Conservation (phyloP, 345 rosid species). For the Camelina sativa region DNA sequence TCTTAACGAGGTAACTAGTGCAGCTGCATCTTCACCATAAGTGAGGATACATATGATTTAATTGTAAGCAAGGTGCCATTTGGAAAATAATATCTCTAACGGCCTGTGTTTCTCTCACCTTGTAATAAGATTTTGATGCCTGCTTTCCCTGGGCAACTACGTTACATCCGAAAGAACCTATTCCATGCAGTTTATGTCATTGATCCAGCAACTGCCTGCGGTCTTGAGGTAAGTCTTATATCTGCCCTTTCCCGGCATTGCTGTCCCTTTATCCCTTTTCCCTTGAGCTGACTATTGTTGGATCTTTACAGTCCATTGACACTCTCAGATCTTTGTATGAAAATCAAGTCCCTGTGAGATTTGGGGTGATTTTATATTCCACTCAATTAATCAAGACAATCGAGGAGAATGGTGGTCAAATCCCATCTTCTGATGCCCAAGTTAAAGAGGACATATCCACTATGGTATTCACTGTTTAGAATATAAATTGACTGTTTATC, state of each 20-base stretch:
- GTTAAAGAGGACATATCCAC: slow-evolving; percentile 76
- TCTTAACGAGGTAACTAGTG: slow-evolving; percentile 71
- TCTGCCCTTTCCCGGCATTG: slow-evolving; percentile 11
- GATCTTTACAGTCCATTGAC: slow-evolving; percentile 73
- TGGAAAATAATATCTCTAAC: slow-evolving; percentile 31
- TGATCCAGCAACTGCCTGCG: slow-evolving; percentile 86
- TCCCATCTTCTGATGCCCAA: slow-evolving; percentile 49
- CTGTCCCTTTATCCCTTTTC: slow-evolving; percentile 25
- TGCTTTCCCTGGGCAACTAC: slow-evolving; percentile 93
- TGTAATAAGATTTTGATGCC: slow-evolving; percentile 91
- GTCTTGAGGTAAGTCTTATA: slow-evolving; percentile 80
- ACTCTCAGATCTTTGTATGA: slow-evolving; percentile 74
- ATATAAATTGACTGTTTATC: slow-evolving; percentile 7
- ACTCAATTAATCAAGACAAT: slow-evolving; percentile 63
- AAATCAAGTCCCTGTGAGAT: slow-evolving; percentile 84
- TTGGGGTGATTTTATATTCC: slow-evolving; percentile 89
- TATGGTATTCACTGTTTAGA: slow-evolving; percentile 63
- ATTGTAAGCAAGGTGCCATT: slow-evolving; percentile 24
- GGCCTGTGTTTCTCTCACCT: slow-evolving; percentile 33
- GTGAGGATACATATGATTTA: slow-evolving; percentile 38
- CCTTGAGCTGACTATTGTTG: slow-evolving; percentile 39
- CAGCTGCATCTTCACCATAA: slow-evolving; percentile 25
- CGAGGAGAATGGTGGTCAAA: slow-evolving; percentile 62
- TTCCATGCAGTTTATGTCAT: slow-evolving; percentile 93
- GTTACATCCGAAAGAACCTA: slow-evolving; percentile 91